Percentiles rank a stretch among this genome's conserved stretches.
These are phyloP conservation scores for Amphirosellinia nigrospora DNA, from an alignment of 495 filamentous ascomycete species.

Conservation along the genomic window DNA sequence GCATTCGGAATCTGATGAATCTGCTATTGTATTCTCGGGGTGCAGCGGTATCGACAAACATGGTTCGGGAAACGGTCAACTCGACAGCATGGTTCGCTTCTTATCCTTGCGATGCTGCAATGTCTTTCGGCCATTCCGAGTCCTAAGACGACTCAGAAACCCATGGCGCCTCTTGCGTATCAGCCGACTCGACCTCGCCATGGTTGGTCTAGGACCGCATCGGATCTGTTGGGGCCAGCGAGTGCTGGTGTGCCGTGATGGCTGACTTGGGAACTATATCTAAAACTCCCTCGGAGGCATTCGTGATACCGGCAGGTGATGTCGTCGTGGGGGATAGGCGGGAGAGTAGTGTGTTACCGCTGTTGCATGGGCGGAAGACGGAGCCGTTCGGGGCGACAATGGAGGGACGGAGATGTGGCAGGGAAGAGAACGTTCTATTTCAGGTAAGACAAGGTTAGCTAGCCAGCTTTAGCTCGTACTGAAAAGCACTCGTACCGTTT, in stretches of 20 bases:
- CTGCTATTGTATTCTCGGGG: not conserved
- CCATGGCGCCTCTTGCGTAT: constrained; percentile 56
- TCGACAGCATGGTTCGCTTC: constrained; percentile 46
- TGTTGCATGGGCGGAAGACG: constrained; percentile 39
- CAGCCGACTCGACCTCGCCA: constrained; percentile 49
- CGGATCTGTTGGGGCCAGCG: constrained; percentile 46
- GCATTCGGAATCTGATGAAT: not conserved
- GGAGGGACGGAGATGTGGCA: constrained; percentile 49
- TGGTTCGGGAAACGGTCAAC: constrained; percentile 20
- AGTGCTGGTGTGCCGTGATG: constrained; percentile 48
- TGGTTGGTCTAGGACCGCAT: constrained; percentile 53
- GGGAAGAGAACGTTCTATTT: constrained; percentile 47
- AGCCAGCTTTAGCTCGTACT: no score
- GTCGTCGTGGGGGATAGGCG: constrained; percentile 24
- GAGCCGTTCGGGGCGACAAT: constrained; percentile 28
- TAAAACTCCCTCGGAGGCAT: constrained; percentile 20
- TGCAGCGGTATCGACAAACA: not conserved
- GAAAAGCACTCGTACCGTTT: constrained; percentile 20
- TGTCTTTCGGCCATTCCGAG: constrained; percentile 47
- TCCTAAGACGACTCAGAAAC: constrained; percentile 49
- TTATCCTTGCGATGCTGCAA: constrained; percentile 46
- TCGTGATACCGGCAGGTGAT: constrained; percentile 16
- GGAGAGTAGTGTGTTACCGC: constrained; percentile 21
- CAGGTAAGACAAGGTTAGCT: not conserved
- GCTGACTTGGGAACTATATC: constrained; percentile 48